Base-by-base conservation (phyloP, 2,329 filamentous ascomycete species). In the Tolypocladium pustulatum region DNA sequence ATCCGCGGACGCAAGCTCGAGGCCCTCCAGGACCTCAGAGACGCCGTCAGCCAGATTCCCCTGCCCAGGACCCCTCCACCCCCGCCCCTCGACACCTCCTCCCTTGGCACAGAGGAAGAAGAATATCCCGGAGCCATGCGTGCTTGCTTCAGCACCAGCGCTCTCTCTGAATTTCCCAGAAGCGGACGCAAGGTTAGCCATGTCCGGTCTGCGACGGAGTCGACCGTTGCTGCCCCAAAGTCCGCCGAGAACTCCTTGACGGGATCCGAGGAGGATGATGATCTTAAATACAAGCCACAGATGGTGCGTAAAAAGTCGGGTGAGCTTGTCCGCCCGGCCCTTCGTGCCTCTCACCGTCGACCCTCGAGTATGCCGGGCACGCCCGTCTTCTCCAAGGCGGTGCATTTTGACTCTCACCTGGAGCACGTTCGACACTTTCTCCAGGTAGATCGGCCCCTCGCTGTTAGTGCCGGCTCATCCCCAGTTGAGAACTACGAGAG, bases 291-390 rank as follows among this genome's bases (percentile, higher is more conserved):
- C 66, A 95, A 94, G 75, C 91, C 92, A n/a, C 86, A 86, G 57
- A 95, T 97, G 85, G 86, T 99, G 13, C 87, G 94, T 67, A 99
- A 99, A 78, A 99, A 99, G 81, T 97, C 94, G 43, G 94, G 94
- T 38, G 94, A 99, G 75, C 81, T 99, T 40, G 94, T 99, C 59
- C 87, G 94, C 66, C 94, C 94, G 15, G 94, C 94, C 25, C 82
- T 99, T 56, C 86, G 94, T 43, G 80, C 90, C 15, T 89, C 89
- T n/a, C 83, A 84, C 63, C 82, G 90, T 63, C 84, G 94, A 59
- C 93, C 93, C 0, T 96, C 90, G 4, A 97, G 93, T 76, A 96
- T 97, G 90, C 94, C 94, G 10, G 94, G 94, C 58, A 99, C 94
- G 0, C 94, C 94, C 0, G 94, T 93, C 10, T 97, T 93, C 70